phyloP scores from a whole-genome alignment of 148 eudicot species.

The Polygonum maritimum region DNA sequence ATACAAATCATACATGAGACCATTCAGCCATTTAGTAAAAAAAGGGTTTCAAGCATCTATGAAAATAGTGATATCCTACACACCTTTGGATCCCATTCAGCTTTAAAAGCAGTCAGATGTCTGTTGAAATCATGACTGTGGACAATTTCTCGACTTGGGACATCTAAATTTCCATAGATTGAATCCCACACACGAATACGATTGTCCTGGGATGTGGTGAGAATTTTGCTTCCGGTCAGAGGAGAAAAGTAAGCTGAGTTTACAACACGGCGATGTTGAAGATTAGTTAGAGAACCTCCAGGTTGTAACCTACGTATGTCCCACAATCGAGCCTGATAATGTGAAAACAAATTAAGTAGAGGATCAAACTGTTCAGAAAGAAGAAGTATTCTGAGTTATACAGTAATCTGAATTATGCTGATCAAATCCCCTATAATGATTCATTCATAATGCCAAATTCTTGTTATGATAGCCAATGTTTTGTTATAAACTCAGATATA shows the following conservation, averaged over 20 bases:
- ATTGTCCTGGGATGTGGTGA: slow-evolving; percentile 87
- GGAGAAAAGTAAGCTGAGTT: slow-evolving; percentile 97
- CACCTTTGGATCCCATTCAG: slow-evolving; percentile 99
- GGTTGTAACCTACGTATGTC: slow-evolving; percentile 71
- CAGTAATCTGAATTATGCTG: not conserved
- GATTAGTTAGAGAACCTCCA: slow-evolving; percentile 55
- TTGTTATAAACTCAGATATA: not conserved
- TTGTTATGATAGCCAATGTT: not conserved
- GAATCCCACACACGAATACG: slow-evolving; percentile 93
- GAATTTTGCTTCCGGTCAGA: slow-evolving; percentile 79
- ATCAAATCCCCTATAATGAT: not conserved
- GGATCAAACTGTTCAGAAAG: not conserved
- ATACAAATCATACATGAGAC: not conserved
- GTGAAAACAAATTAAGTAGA: slow-evolving; percentile 10
- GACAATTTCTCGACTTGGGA: slow-evolving; percentile 94
- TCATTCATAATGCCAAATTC: not conserved
- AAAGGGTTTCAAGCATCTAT: not conserved
- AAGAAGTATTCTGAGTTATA: not conserved
- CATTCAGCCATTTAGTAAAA: not conserved
- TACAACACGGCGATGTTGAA: slow-evolving; percentile 81
- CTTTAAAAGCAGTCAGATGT: slow-evolving; percentile 82
- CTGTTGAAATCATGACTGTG: slow-evolving; percentile 98
- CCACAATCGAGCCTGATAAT: slow-evolving; percentile 83
- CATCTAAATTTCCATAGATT: slow-evolving; percentile 61
- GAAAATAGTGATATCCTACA: not conserved